phyloP scores from a whole-genome alignment of 2,329 filamentous ascomycete genomes.

The Hypoxylon sp. region DNA sequence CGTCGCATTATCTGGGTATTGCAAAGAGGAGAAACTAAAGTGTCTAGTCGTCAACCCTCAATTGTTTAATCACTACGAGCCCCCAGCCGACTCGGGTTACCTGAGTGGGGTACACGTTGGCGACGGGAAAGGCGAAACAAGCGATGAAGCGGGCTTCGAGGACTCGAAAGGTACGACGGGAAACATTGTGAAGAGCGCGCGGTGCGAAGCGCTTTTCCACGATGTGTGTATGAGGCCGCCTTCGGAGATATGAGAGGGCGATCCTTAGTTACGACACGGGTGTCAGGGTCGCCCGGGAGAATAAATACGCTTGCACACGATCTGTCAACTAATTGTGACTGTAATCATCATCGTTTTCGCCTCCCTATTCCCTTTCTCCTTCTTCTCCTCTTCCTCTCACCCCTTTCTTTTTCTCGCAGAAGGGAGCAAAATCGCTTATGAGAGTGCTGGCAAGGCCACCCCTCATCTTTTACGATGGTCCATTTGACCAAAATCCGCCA shows the following conservation, averaged over 20 bases:
- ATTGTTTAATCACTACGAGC: constrained; percentile 52
- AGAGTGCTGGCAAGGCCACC: too few relatives aligned
- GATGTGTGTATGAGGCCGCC: constrained; percentile 43
- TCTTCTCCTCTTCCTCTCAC: too few relatives aligned
- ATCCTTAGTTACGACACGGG: too few relatives aligned
- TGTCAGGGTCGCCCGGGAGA: too few relatives aligned
- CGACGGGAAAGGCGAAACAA: constrained; percentile 28
- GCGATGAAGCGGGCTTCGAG: constrained; percentile 45
- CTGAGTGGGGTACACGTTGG: constrained; percentile 37
- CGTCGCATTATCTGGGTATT: constrained; percentile 50
- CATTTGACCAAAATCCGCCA: too few relatives aligned
- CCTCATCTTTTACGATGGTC: too few relatives aligned
- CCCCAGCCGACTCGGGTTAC: constrained; percentile 44
- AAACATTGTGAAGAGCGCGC: constrained; percentile 52
- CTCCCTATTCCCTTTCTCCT: too few relatives aligned
- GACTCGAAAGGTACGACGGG: constrained; percentile 50
- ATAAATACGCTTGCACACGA: not conserved
- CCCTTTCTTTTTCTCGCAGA: too few relatives aligned
- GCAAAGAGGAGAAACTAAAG: constrained; percentile 46
- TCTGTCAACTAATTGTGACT: not conserved
- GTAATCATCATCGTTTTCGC: too few relatives aligned
- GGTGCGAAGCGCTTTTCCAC: constrained; percentile 51
- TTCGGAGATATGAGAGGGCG: constrained; percentile 35
- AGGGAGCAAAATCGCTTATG: too few relatives aligned
- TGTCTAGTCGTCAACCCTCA: constrained; percentile 55